phyloP scores from a whole-genome alignment of 1,284 basidiomycete species.

The Heterobasidion irregulare region DNA sequence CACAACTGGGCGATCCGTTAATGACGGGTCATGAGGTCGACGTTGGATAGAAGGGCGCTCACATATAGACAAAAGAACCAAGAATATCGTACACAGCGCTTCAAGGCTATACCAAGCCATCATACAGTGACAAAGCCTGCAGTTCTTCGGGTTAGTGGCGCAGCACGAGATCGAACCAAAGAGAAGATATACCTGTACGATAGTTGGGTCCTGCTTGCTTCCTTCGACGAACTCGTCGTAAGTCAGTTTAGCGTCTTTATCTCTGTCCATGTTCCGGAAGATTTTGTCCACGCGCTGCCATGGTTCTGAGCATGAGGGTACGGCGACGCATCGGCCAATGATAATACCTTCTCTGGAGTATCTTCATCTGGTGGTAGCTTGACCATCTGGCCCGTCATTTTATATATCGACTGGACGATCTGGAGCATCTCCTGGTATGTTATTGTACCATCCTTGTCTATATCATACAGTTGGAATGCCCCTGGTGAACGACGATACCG shows the following conservation, averaged over 20 bases:
- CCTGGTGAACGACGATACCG: slow-evolving; percentile 40
- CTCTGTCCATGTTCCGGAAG: slow-evolving; percentile 87
- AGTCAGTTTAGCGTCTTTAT: slow-evolving; percentile 84
- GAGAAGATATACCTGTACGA: slow-evolving; percentile 69
- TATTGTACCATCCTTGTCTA: slow-evolving; percentile 94
- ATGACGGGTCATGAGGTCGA: too few relatives aligned
- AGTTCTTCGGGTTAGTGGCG: slow-evolving; percentile 25
- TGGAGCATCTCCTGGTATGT: slow-evolving; percentile 98
- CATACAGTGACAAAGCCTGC: slow-evolving; percentile 63
- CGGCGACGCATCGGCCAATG: background rate
- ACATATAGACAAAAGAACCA: background rate
- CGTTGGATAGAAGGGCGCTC: background rate
- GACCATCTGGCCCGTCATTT: slow-evolving; percentile 99
- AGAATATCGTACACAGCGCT: background rate
- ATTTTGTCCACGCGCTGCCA: slow-evolving; percentile 91
- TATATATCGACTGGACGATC: slow-evolving; percentile 95
- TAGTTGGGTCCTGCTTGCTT: slow-evolving; percentile 95
- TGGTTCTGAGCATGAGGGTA: background rate
- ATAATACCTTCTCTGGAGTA: slow-evolving; percentile 89
- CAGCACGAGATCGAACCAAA: slow-evolving; percentile 6
- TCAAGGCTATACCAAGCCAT: slow-evolving; percentile 54
- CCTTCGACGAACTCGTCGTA: slow-evolving; percentile 97
- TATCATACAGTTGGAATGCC: slow-evolving; percentile 99
- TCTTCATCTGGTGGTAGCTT: slow-evolving; percentile 96
- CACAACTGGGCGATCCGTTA: too few relatives aligned